Percentiles rank a stretch among this genome's conserved stretches.
Conservation (phyloP, 108 stramenopile species). For the Asterionellopsis glacialis region DNA sequence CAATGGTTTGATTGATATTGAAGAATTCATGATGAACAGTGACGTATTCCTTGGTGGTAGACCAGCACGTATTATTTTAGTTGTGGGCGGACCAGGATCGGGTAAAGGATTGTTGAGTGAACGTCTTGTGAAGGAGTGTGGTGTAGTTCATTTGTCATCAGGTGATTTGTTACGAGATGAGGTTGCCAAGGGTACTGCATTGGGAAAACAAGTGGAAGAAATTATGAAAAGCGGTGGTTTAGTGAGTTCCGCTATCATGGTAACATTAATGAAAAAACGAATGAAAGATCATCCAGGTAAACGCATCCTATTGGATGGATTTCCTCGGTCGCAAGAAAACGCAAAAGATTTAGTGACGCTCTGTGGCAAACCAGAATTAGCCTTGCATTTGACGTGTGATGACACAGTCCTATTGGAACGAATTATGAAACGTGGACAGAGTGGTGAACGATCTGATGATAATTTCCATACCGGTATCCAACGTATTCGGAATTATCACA, state of each 20-base stretch:
- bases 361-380: conserved; percentile 76
- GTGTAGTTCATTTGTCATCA: conserved; percentile 88
- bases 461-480: conserved; percentile 65
- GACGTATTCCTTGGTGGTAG: conserved; percentile 57
- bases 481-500: conserved; percentile 63
- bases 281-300: conserved; percentile 80
- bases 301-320: conserved; percentile 85
- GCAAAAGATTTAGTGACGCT: conserved; percentile 62
- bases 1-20: conserved; percentile 47
- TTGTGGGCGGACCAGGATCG: conserved; percentile 94
- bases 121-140: conserved; percentile 73
- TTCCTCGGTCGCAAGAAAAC: conserved; percentile 76
- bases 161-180: conserved; percentile 93
- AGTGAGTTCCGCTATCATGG: conserved; percentile 76
- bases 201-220: conserved; percentile 81
- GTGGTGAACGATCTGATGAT: conserved; percentile 52
- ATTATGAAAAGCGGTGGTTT: conserved; percentile 88
- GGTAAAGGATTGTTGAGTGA: conserved; percentile 90
- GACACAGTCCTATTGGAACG: conserved; percentile 75
- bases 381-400: conserved; percentile 75
- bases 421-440: conserved; percentile 38
- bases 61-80: conserved; percentile 80
- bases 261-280: conserved; percentile 68
- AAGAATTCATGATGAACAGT: conserved; percentile 54
- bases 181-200: conserved; percentile 65